phyloP scores from a whole-genome alignment of 176 grass and related monocot genomes.

The Paspalum notatum region DNA sequence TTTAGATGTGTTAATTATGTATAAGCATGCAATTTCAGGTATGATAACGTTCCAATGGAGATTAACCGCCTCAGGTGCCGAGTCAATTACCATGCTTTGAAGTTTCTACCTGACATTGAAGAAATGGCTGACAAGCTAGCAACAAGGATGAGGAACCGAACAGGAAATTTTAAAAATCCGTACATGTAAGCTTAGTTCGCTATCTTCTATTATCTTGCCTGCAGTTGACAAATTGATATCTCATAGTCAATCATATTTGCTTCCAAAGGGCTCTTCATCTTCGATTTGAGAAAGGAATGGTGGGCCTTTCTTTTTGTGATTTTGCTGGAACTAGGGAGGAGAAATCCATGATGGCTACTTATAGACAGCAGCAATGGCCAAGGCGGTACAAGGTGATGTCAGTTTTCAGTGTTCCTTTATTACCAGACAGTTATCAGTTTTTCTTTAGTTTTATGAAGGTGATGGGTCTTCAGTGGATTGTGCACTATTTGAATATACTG shows the following conservation, averaged over 20 bases:
- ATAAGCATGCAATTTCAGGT: constrained; percentile 53
- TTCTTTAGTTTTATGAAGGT: neutral
- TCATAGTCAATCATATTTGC: constrained; percentile 24
- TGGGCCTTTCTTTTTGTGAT: constrained; percentile 97
- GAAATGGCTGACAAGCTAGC: constrained; percentile 96
- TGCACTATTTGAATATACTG: constrained; percentile 22
- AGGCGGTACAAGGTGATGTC: constrained; percentile 82
- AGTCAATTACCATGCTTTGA: constrained; percentile 99
- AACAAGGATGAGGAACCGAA: constrained; percentile 89
- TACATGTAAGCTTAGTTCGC: constrained; percentile 69
- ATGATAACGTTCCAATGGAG: constrained; percentile 97
- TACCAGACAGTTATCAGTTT: neutral
- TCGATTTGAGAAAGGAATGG: constrained; percentile 99
- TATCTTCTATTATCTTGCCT: constrained; percentile 4
- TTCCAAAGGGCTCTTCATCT: constrained; percentile 92
- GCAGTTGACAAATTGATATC: constrained; percentile 25
- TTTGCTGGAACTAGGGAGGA: constrained; percentile 94
- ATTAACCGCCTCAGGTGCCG: constrained; percentile 95
- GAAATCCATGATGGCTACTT: constrained; percentile 94
- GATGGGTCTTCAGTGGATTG: neutral
- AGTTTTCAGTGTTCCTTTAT: constrained; percentile 21
- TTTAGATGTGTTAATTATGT: constrained; percentile 13
- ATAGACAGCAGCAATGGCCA: constrained; percentile 95
- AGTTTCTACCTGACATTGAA: constrained; percentile 95
- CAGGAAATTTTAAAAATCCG: constrained; percentile 68